phyloP scores from a whole-genome alignment of 2,329 filamentous ascomycete species.

The Stachybotrys chartarum region DNA sequence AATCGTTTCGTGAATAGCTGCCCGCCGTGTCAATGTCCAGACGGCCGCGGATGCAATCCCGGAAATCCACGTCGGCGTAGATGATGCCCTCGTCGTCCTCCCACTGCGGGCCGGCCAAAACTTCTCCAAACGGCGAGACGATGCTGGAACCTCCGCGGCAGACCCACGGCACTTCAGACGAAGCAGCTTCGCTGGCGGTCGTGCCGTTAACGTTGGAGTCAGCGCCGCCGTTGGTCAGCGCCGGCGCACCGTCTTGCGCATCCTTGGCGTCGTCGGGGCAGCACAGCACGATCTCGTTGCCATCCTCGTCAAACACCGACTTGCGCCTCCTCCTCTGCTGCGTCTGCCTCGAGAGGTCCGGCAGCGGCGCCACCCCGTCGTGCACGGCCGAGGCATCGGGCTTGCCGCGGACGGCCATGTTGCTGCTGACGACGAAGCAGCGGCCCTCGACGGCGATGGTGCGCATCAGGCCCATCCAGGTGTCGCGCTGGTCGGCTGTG shows the following conservation, averaged over 20 bases:
- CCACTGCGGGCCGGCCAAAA: slow-evolving; percentile 77
- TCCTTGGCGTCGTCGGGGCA: slow-evolving; percentile 19
- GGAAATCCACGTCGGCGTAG: slow-evolving; percentile 71
- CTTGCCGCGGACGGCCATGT: slow-evolving; percentile 61
- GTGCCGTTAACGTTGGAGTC: background rate
- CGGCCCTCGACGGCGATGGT: slow-evolving; percentile 77
- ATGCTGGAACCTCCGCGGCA: slow-evolving; percentile 79
- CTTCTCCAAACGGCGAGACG: slow-evolving; percentile 70
- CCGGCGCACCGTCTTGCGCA: slow-evolving; percentile 1
- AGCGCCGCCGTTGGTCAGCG: slow-evolving; percentile 4
- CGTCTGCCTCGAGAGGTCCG: slow-evolving; percentile 10
- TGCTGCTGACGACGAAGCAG: slow-evolving; percentile 78
- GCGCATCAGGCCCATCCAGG: slow-evolving; percentile 76
- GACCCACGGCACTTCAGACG: slow-evolving; percentile 35
- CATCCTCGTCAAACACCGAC: slow-evolving; percentile 45
- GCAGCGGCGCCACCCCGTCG: slow-evolving; percentile 35
- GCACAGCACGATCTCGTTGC: slow-evolving; percentile 45
- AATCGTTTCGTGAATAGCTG: slow-evolving; percentile 70
- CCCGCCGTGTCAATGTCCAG: slow-evolving; percentile 80
- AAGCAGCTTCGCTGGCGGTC: slow-evolving; percentile 1
- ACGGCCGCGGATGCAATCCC: slow-evolving; percentile 76
- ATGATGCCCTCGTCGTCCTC: slow-evolving; percentile 65
- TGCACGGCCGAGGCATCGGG: slow-evolving; percentile 31
- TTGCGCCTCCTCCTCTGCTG: slow-evolving; percentile 21
- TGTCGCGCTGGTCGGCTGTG: slow-evolving; percentile 76